A percentile compares a stretch with the other conserved stretches of the same genome.
These are phyloP conservation scores for Yamadazyma triangularis DNA, from an alignment of 1,139 yeast genomes.

Conservation along the genomic window DNA sequence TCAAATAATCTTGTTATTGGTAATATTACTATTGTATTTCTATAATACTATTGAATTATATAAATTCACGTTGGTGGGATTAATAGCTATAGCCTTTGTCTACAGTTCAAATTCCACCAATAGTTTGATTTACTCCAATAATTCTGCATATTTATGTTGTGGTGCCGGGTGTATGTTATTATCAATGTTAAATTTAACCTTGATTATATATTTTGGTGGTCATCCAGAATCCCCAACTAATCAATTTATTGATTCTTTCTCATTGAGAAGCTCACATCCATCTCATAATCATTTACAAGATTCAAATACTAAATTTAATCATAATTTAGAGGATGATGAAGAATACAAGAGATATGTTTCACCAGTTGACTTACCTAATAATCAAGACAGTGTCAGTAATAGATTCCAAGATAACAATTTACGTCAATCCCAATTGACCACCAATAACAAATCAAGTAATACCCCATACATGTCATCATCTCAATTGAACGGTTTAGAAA, in stretches of 20 bases:
- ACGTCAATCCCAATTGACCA: conserved; percentile 36
- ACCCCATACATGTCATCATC: conserved; percentile 50
- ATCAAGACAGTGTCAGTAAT: background rate
- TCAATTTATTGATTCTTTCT: conserved; percentile 77
- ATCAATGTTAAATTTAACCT: conserved; percentile 71
- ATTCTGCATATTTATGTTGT: conserved; percentile 69
- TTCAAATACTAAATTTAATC: conserved; percentile 8
- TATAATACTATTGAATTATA: conserved; percentile 70
- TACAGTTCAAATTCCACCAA: conserved; percentile 84
- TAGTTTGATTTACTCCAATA: conserved; percentile 63
- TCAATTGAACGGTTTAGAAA: conserved; percentile 57
- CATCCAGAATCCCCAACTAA: conserved; percentile 78
- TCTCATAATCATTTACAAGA: conserved; percentile 15
- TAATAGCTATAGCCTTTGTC: conserved; percentile 63
- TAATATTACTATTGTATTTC: conserved; percentile 58
- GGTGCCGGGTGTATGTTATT: conserved; percentile 89
- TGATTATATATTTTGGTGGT: conserved; percentile 86
- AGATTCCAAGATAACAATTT: conserved; percentile 33
- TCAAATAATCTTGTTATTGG: conserved; percentile 56
- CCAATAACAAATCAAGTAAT: conserved; percentile 19
- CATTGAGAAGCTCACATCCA: conserved; percentile 31
- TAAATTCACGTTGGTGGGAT: conserved; percentile 56
- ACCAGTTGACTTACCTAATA: background rate
- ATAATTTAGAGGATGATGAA: conserved; percentile 19
- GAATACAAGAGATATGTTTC: conserved; percentile 24